Conservation (phyloP, 768 basidiomycete species). For the Gloeophyllum trabeum region DNA sequence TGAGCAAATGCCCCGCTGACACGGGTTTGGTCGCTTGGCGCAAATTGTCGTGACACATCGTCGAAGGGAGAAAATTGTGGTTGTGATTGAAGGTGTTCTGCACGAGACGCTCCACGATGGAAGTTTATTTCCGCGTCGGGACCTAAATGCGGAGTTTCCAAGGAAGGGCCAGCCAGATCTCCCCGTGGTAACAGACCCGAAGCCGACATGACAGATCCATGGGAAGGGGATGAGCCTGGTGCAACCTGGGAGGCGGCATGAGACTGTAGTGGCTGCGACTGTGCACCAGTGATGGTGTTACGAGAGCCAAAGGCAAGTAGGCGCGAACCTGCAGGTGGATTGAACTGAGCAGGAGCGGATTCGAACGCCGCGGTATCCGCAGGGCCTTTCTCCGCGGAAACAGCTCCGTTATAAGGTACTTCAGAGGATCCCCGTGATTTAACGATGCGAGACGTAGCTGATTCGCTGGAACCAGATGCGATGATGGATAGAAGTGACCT, state of each 20-base stretch:
- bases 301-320: constrained; percentile 29
- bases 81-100: neutral
- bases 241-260: constrained; percentile 2
- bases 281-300: constrained; percentile 9
- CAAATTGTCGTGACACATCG: neutral
- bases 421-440: no score
- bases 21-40: neutral
- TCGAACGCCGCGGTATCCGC: no score
- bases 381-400: no score
- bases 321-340: constrained; percentile 28
- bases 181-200: no score
- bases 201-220: no score
- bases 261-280: constrained; percentile 4
- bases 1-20: neutral
- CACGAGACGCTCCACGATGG: neutral
- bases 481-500: no score
- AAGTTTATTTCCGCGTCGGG: neutral
- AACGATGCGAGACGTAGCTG: no score
- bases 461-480: no score
- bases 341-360: constrained; percentile 11
- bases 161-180: no score
- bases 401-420: no score
- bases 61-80: neutral
- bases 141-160: no score
- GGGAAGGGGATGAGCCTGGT: no score